These are phyloP conservation scores for Mycena metata DNA, from an alignment of 768 basidiomycete species.

Conservation along the genomic window DNA sequence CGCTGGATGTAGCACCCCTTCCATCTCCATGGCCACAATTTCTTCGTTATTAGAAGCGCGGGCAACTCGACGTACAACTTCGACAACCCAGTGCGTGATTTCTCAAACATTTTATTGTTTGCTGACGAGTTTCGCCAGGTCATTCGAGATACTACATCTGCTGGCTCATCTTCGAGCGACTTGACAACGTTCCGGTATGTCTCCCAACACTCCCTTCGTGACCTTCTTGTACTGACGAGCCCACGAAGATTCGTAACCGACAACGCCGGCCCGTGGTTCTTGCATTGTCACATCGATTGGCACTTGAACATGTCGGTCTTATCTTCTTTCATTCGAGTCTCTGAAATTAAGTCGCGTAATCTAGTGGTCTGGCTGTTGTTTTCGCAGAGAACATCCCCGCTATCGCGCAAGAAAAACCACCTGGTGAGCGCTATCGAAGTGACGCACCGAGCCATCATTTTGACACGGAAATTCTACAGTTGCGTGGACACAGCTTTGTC, in stretches of 20 bases:
- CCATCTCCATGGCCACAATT: constrained; percentile 52
- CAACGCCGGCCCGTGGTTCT: constrained; percentile 51
- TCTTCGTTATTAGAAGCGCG: constrained; percentile 54
- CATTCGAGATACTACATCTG: constrained; percentile 65
- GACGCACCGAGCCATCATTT: no score
- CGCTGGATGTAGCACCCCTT: constrained; percentile 43
- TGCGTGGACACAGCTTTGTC: constrained; percentile 41
- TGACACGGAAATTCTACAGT: constrained; percentile 10
- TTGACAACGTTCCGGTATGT: constrained; percentile 55
- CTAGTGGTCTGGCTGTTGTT: constrained; percentile 41
- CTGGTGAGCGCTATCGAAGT: constrained; percentile 15
- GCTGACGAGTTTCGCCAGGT: background rate
- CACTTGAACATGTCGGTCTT: constrained; percentile 54
- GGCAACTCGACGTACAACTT: constrained; percentile 52
- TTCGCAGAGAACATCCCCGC: constrained; percentile 33
- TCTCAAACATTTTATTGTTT: background rate
- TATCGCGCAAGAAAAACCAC: constrained; percentile 18
- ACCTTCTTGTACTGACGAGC: constrained; percentile 1
- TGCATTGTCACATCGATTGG: constrained; percentile 55
- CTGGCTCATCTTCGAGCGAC: constrained; percentile 42
- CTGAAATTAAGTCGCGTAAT: constrained; percentile 39
- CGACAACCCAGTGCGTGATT: constrained; percentile 54
- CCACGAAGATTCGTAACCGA: constrained; percentile 47
- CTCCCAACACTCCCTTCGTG: background rate
- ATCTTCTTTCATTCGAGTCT: no score